Evolutionary conservation across 169 alveolate species (phyloP).

Genomic region (Theileria parva): DNA sequence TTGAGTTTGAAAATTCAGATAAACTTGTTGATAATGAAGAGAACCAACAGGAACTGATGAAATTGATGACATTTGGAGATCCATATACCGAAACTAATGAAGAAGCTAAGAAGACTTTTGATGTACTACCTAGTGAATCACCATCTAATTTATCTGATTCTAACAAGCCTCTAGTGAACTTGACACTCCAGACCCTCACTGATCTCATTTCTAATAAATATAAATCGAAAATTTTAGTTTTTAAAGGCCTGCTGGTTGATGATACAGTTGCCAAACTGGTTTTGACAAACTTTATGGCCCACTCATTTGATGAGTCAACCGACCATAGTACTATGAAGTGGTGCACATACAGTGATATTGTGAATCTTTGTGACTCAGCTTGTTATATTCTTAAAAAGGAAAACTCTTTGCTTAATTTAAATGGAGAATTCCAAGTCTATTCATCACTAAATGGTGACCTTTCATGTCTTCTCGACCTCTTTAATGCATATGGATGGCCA

Average conservation of each 20-base stretch:
- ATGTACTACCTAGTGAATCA: neutral
- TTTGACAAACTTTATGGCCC: slow-evolving; percentile 48
- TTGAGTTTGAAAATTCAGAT: neutral
- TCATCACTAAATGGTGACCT: slow-evolving; percentile 70
- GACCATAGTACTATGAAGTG: slow-evolving; percentile 33
- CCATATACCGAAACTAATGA: neutral
- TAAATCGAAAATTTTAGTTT: slow-evolving; percentile 36
- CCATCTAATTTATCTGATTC: neutral
- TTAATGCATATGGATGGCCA: slow-evolving; percentile 77
- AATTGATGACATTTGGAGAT: neutral
- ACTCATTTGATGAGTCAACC: slow-evolving; percentile 18
- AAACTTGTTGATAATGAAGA: neutral
- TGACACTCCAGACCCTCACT: neutral
- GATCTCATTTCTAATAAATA: slow-evolving; percentile 31
- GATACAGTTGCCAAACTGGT: slow-evolving; percentile 62
- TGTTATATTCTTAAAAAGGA: slow-evolving; percentile 63
- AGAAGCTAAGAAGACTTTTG: neutral
- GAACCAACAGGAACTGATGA: neutral
- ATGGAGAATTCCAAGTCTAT: slow-evolving; percentile 62
- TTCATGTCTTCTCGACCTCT: slow-evolving; percentile 57
- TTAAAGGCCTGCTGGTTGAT: slow-evolving; percentile 47
- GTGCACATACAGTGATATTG: slow-evolving; percentile 70
- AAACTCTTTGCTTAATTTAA: slow-evolving; percentile 44
- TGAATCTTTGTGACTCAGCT: slow-evolving; percentile 68
- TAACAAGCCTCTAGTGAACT: neutral